Base-by-base conservation (phyloP, 2,329 filamentous ascomycete genomes). In the Talaromyces marneffei region DNA sequence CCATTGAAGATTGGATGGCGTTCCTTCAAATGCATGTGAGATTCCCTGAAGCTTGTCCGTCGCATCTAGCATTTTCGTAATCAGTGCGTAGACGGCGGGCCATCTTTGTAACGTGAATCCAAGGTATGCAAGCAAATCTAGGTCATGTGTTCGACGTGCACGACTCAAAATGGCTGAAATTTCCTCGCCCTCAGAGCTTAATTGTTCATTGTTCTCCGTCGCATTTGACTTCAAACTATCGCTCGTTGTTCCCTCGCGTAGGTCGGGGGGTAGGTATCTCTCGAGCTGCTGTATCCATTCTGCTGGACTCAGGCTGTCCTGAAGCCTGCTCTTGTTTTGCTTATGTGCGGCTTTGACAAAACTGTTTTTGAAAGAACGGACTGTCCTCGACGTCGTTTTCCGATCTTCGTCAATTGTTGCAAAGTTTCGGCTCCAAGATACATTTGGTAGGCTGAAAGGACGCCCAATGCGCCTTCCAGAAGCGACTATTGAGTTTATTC, bases 101-200 rank as follows among this genome's bases (percentile, higher is more conserved):
- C 77, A 78, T 63, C 77, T 72, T 27, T 72, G 70, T 62, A 74
- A 65, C 18, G 69, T 66, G 46, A 78, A 73, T 1, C 75, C 77
- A 56, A 80, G 65, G 63, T 77, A 72, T 10, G 67, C 66, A 40
- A 80, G 63, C 35, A 79, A 66, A 66, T 80, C 74, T 9, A 75
- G 42, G 25, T 69, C 62, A 16, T 64, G 65, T 23, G 66, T 54
- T 12, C 46, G 59, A 33, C 72, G 71, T 10, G 74, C 72, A 58
- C 70, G 62, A 48, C 61, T 68, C 35, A 78, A 64, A 18, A 74
- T 63, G 12, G 67, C 67, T 31, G 73, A 65, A 60, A 79, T 62
- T 37, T 69, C 66, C 58, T 72, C 62, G 20, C 69, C 67, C 40
- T 69, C 66, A 18, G 69, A 62, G 46, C 42, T 12, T 20, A 72